phyloP scores from a whole-genome alignment of 208 protist species.

The Trypanosoma theileri region DNA sequence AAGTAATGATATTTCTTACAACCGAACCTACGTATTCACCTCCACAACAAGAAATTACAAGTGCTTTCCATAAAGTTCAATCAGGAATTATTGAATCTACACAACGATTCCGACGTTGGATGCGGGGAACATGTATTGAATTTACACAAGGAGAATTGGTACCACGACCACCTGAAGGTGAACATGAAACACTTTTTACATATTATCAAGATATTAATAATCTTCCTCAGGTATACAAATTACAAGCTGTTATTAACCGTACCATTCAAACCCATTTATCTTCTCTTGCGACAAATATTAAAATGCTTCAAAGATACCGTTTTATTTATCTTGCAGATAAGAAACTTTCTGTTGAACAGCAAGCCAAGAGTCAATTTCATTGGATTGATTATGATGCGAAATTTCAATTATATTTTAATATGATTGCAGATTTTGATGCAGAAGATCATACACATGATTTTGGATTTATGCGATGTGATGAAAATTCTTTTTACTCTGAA shows the following conservation, averaged over 20 bases:
- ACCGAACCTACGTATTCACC: constrained; percentile 92
- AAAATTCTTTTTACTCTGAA: constrained; percentile 86
- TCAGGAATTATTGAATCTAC: constrained; percentile 92
- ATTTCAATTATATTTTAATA: constrained; percentile 93
- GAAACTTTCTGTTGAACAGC: constrained; percentile 93
- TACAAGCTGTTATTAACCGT: constrained; percentile 89
- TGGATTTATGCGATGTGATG: constrained; percentile 95
- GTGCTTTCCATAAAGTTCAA: constrained; percentile 91
- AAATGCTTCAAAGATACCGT: constrained; percentile 92
- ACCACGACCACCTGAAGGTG: constrained; percentile 79
- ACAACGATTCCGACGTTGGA: constrained; percentile 96
- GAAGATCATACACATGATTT: constrained; percentile 89
- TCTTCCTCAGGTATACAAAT: constrained; percentile 87
- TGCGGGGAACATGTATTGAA: constrained; percentile 95
- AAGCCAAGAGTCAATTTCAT: constrained; percentile 92
- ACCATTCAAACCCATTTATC: constrained; percentile 91
- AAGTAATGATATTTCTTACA: constrained; percentile 91
- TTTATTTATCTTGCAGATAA: constrained; percentile 94
- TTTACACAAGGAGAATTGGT: constrained; percentile 91
- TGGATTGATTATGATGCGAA: constrained; percentile 96
- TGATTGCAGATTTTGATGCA: constrained; percentile 91
- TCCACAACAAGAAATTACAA: constrained; percentile 93
- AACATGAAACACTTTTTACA: constrained; percentile 87
- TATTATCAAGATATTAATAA: constrained; percentile 95
- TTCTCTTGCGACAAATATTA: constrained; percentile 90